Base-by-base conservation (phyloP, 108 stramenopile genomes). In the Cyclostephanos invisitatus region DNA sequence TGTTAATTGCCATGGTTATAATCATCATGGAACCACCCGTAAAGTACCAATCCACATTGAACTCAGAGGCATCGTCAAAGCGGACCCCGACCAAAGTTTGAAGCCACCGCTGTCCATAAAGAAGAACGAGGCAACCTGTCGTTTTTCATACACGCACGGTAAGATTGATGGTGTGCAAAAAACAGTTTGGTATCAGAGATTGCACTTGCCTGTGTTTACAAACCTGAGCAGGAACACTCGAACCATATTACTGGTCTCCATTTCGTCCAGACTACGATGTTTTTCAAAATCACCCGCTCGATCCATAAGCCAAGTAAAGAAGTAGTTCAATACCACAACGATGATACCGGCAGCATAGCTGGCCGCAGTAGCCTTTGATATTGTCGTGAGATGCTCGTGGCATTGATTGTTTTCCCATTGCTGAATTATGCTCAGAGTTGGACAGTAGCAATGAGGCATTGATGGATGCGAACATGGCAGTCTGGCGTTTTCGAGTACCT, bases 151-250 rank as follows among this genome's bases (percentile, higher is more conserved):
- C n/a, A 40, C 40, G 40, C 40, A 40, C 0, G 40, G 0, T 40
- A 8, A 40, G 40, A 40, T 32, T 32, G 32, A 40, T 40, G 40
- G 40, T 40, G 40, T 3, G 10, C 11, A 40, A 8, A 11, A 40
- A 8, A 40, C 11, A 8, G 40, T 40, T 8, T 40, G 40, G 40
- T 40, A 40, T 40, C 40, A 40, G 9, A 40, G 40, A 40, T 11
- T 7, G 40, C 40, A 8, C 40, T 7, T 1, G 9, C 40, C 40
- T 7, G 82, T 75, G 65, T 85, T 85, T 1, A 88, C 67, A 70
- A 85, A 82, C 59, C 83, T 84, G 54, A 88, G 82, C 11, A 83
- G 32, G 64, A 88, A 88, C 22, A 83, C 72, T 55, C 87, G 80
- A 10, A 74, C 69, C 65, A 88, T 78, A 48, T 86, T 86, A 25